Evolutionary conservation across 139 green algal genomes (phyloP).

Genomic region (Astrephomene gubernaculifera): DNA sequence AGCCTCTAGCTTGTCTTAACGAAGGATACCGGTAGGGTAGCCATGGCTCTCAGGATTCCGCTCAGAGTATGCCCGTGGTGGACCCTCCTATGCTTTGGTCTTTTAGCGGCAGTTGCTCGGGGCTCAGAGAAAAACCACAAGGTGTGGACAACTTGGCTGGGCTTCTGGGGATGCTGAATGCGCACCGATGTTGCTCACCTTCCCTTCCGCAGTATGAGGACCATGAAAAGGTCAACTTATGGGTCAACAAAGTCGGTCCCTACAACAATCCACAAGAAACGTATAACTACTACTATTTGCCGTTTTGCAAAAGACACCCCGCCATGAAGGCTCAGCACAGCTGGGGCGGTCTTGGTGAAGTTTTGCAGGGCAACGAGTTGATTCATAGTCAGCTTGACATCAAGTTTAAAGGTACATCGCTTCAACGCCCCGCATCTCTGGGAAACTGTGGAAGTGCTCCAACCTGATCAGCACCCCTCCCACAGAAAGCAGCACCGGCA

Average conservation of each 20-base stretch:
- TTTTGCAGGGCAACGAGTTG: constrained; percentile 96
- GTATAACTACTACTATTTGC: constrained; percentile 98
- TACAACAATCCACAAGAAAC: constrained; percentile 99
- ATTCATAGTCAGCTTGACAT: constrained; percentile 93
- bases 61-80: not conserved
- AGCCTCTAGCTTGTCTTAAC: no score
- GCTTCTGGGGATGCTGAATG: no score
- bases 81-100: not conserved
- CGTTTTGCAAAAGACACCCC: constrained; percentile 86
- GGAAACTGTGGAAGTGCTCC: no score
- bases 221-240: constrained; percentile 56
- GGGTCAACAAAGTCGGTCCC: constrained; percentile 98
- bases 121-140: constrained; percentile 36
- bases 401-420: constrained; percentile 82
- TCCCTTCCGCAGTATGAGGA: constrained; percentile 49
- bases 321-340: constrained; percentile 77
- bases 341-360: constrained; percentile 96
- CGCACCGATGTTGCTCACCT: not conserved
- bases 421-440: no score
- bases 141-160: no score
- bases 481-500: not conserved
- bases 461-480: no score
- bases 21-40: no score
- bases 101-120: not conserved
- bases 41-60: no score